These are phyloP conservation scores for Ustilago vetiveriae DNA, from an alignment of 1,284 basidiomycete genomes.

Conservation along the genomic window DNA sequence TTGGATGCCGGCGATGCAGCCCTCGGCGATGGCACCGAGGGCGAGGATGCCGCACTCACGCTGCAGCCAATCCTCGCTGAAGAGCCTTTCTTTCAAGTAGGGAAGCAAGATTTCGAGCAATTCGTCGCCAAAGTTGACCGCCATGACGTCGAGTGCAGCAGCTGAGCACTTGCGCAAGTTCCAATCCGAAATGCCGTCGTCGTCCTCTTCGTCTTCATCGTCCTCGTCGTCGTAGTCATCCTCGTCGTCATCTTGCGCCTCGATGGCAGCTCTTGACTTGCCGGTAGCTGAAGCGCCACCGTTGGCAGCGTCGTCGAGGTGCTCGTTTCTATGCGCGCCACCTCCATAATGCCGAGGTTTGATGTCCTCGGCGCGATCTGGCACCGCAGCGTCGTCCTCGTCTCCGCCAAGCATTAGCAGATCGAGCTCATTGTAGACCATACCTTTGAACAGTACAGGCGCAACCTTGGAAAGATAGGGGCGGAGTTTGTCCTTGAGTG, in stretches of 20 bases:
- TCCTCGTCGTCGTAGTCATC: constrained; percentile 82
- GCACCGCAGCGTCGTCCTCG: constrained; percentile 81
- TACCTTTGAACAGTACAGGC: constrained; percentile 92
- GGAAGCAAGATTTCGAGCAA: constrained; percentile 87
- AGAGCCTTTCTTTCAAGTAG: constrained; percentile 90
- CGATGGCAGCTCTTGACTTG: constrained; percentile 63
- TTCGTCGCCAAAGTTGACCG: constrained; percentile 87
- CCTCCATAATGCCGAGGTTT: constrained; percentile 87
- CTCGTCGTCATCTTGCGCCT: constrained; percentile 75
- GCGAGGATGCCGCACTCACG: constrained; percentile 95
- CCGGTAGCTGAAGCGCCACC: constrained; percentile 60
- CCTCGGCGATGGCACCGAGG: constrained; percentile 97
- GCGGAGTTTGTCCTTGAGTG: constrained; percentile 82
- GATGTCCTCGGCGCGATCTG: constrained; percentile 82
- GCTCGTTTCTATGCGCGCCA: constrained; percentile 75
- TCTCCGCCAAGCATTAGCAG: constrained; percentile 95
- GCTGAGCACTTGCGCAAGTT: constrained; percentile 98
- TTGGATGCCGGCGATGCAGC: constrained; percentile 94
- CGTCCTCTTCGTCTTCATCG: constrained; percentile 90
- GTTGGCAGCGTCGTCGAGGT: constrained; percentile 52
- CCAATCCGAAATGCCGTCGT: constrained; percentile 98
- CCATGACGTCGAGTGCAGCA: constrained; percentile 94
- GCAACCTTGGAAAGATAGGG: constrained; percentile 88
- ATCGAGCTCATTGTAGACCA: constrained; percentile 96
- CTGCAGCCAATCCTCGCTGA: constrained; percentile 91